Base-by-base conservation (phyloP, 2,329 filamentous ascomycete species). In the Neonectria sp. region DNA sequence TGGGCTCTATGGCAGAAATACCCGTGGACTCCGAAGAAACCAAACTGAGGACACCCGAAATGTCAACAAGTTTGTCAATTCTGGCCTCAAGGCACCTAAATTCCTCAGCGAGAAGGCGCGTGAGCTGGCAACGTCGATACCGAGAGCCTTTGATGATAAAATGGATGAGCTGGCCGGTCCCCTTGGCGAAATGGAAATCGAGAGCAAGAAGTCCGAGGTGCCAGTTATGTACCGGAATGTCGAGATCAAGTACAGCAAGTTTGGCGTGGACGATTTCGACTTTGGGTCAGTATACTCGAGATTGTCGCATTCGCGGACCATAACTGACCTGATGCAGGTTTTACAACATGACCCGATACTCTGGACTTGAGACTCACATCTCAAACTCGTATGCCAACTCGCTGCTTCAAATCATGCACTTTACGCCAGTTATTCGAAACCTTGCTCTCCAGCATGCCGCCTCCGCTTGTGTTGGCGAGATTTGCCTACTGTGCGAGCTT, bases 211-310 rank as follows among this genome's bases (percentile, higher is more conserved):
- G 70, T 90, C 92, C 46, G 95, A 97, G 63, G 92, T 96, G 5
- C 93, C 95, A 25, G 89, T 93, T 9, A 94, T 96, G 84, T 99
- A 99, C 80, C 91, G 93, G 71, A 95, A 95, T 75, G 93, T 98
- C 12, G 95, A 98, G 80, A 99, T 99, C 83, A 98, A 98, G 79
- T 99, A 98, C 84, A 98, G 95, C 86, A 97, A 95, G 78, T 99
- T 98, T 80, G 96, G 96, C 24, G 95, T 99, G n/a, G 95, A 98
- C 76, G 97, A 99, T 80, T 99, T 99, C 79, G 96, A 99, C 80
- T 99, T 99, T 82, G 92, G 93, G 91, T 94, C 12, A 46, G 31
- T 24, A n/a, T 29, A 65, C 69, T 55, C 12, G 13, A 17, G 21
- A 24, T 12, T 53, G 65, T 60, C 35, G 25, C 8, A 33, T 1